Conservation (phyloP, 108 stramenopile genomes). For the Fragilaria crotonensis region DNA sequence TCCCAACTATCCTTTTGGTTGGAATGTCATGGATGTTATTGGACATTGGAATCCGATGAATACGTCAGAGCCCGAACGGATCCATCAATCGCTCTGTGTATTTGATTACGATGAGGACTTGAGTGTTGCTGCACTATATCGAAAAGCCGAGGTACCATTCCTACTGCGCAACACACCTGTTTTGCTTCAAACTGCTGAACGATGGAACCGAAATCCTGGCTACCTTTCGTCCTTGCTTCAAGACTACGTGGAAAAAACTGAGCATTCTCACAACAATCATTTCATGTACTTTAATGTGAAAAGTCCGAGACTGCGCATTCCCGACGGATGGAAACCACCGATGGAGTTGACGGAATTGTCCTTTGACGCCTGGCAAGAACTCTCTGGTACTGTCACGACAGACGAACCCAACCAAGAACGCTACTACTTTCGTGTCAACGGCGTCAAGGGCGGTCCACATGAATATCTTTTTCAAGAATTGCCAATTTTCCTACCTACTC, state of each 20-base stretch:
- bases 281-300: constrained; percentile 88
- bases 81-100: constrained; percentile 64
- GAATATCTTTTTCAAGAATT: constrained; percentile 82
- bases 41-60: constrained; percentile 62
- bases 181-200: constrained; percentile 49
- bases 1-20: constrained; percentile 43
- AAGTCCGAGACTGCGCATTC: constrained; percentile 4
- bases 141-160: constrained; percentile 84
- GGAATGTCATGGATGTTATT: constrained; percentile 49
- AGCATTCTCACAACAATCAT: constrained; percentile 73
- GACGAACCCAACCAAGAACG: constrained; percentile 63
- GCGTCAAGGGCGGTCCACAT: constrained; percentile 19
- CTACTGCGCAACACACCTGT: constrained; percentile 77
- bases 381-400: constrained; percentile 46
- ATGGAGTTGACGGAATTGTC: constrained; percentile 74
- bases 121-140: constrained; percentile 34
- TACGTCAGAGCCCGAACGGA: constrained; percentile 34
- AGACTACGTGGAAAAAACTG: constrained; percentile 42
- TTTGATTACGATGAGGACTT: constrained; percentile 55
- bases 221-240: constrained; percentile 61
- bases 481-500: constrained; percentile 65
- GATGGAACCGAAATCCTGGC: constrained; percentile 56
- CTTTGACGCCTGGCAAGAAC: constrained; percentile 80
- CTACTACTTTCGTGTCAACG: constrained; percentile 92
- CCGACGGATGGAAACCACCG: constrained; percentile 70